A percentile compares a stretch with the other conserved stretches of the same genome.
These are phyloP conservation scores for Flaveria bidentis DNA, from an alignment of 129 eudicot species.

Conservation along the genomic window DNA sequence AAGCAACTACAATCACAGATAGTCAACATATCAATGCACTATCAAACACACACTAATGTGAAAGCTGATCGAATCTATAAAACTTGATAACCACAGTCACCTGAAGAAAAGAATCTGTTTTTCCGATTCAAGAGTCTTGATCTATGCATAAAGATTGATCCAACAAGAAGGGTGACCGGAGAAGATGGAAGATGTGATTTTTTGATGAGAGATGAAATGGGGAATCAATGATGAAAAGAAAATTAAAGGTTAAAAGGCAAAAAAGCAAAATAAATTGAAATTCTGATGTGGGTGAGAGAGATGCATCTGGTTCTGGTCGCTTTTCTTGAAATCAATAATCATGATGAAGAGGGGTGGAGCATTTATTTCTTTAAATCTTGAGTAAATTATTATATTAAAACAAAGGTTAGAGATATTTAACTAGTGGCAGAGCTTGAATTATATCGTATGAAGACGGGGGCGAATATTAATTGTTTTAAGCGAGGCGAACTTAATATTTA, in stretches of 20 bases:
- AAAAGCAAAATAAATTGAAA: slow-evolving; percentile 11
- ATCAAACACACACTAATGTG: slow-evolving; percentile 3
- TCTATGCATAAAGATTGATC: slow-evolving; percentile 29
- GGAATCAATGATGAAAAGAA: slow-evolving; percentile 1
- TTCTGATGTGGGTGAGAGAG: slow-evolving; percentile 18
- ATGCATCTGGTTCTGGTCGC: slow-evolving; percentile 33
- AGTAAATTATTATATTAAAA: too few relatives aligned
- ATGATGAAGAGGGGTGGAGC: not conserved
- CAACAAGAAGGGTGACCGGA: not conserved
- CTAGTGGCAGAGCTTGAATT: too few relatives aligned
- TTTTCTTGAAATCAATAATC: slow-evolving; percentile 27
- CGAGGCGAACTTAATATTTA: too few relatives aligned
- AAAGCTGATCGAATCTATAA: not conserved
- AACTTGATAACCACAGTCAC: not conserved
- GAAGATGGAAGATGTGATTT: not conserved
- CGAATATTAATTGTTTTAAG: too few relatives aligned
- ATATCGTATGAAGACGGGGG: too few relatives aligned
- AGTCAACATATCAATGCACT: not conserved
- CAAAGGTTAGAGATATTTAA: too few relatives aligned
- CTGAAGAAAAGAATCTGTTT: not conserved
- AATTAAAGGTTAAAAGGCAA: slow-evolving; percentile 26
- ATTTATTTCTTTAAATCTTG: slow-evolving; percentile 17
- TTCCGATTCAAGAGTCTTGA: slow-evolving; percentile 25
- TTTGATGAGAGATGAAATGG: not conserved
- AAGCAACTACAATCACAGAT: not conserved